phyloP scores from a whole-genome alignment of 768 basidiomycete species.

The Russula griseocarnosa region DNA sequence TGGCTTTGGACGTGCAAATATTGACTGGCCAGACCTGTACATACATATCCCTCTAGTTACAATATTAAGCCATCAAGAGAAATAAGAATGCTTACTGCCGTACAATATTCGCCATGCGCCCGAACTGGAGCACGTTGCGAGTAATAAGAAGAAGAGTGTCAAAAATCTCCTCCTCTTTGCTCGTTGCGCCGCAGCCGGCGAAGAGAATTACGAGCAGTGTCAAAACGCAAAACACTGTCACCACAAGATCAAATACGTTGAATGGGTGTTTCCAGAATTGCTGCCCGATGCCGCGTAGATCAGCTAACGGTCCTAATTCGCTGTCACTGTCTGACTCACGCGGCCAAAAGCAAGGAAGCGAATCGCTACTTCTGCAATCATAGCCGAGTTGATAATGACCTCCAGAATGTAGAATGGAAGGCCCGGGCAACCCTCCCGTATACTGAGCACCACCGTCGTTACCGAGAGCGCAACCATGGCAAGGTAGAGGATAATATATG shows the following conservation, averaged over 20 bases:
- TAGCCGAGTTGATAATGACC: slow-evolving; percentile 79
- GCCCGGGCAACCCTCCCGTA: slow-evolving; percentile 81
- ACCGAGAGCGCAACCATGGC: slow-evolving; percentile 84
- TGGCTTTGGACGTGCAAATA: slow-evolving; percentile 81
- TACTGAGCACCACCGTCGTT: slow-evolving; percentile 78
- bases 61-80: slow-evolving; percentile 10
- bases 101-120: slow-evolving; percentile 87
- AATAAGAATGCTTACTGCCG: slow-evolving; percentile 64
- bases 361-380: slow-evolving; percentile 92
- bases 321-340: slow-evolving; percentile 48
- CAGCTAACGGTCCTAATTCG: background rate
- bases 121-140: slow-evolving; percentile 89
- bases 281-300: slow-evolving; percentile 39
- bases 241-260: slow-evolving; percentile 82
- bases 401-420: slow-evolving; percentile 87
- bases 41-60: slow-evolving; percentile 6
- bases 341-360: slow-evolving; percentile 90
- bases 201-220: slow-evolving; percentile 87
- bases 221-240: slow-evolving; percentile 85
- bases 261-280: slow-evolving; percentile 97
- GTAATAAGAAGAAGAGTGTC: slow-evolving; percentile 91
- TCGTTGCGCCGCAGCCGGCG: slow-evolving; percentile 75
- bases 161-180: slow-evolving; percentile 90
- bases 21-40: slow-evolving; percentile 78
- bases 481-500: slow-evolving; percentile 85